Conservation (phyloP, 2,329 filamentous ascomycete species). For the Tolypocladium inflatum region DNA sequence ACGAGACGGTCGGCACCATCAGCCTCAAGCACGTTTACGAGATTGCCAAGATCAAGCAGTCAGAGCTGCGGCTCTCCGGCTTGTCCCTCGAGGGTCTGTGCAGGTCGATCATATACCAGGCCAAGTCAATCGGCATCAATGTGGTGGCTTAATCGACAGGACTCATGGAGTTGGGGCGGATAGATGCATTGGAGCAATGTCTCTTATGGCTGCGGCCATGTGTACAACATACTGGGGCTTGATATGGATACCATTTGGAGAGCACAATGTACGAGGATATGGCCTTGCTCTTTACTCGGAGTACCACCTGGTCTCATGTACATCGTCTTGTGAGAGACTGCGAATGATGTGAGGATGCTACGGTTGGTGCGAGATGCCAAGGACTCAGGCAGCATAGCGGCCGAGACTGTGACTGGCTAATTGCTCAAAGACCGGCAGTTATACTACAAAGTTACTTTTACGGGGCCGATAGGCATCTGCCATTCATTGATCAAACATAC, state of each 20-base stretch:
- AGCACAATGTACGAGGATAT: background rate
- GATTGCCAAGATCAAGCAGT: constrained; percentile 93
- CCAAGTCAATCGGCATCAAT: constrained; percentile 64
- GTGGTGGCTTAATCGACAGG: constrained; percentile 46
- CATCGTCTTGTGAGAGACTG: background rate
- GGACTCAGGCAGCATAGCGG: background rate
- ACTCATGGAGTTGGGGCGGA: background rate
- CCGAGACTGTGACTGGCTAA: background rate
- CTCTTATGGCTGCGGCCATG: background rate
- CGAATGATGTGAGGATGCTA: background rate
- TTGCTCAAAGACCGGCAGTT: background rate
- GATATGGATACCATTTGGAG: background rate
- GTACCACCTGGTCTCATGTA: background rate
- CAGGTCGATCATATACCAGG: constrained; percentile 64
- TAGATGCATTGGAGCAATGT: constrained; percentile 1
- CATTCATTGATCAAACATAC: background rate
- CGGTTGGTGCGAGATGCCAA: background rate
- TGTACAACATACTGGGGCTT: constrained; percentile 4
- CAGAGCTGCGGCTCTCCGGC: constrained; percentile 64
- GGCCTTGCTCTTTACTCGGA: background rate
- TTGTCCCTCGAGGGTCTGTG: constrained; percentile 62
- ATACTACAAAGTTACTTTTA: background rate
- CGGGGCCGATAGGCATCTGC: background rate
- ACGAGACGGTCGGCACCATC: constrained; percentile 73
- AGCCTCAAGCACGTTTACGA: constrained; percentile 95